Evolutionary conservation across 1,139 yeast genomes (phyloP), one percentile per base, ranked within the genome.

Genomic region (Kodamaea alishanica): DNA sequence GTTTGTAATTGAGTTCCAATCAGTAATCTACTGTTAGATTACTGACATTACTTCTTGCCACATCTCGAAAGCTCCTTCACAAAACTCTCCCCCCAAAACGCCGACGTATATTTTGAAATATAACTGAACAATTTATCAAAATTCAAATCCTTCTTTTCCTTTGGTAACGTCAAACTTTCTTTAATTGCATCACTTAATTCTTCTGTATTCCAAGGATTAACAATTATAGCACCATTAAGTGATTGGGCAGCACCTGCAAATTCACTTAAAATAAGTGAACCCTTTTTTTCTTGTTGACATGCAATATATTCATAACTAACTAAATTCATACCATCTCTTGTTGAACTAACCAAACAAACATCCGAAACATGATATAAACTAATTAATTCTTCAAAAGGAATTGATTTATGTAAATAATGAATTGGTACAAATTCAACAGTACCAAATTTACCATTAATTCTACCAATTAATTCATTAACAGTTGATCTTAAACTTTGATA

Each of bases 211-310:
- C 99, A 92, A 3, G 99, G 99, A 56, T 92, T 92, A 26, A 92
- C 96, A 45, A 92, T 81, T 20, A 92, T 62, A 1, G 96, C 89
- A 23, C 99, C 98, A 56, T 92, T 92, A 47, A 92, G 70, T 1
- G 95, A 84, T 64, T 92, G 99, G 0, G 98, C 97, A n/a, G 98
- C 98, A 34, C 99, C 99, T 0, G 98, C 95, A 66, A 92, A 92
- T 63, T 92, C 99, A 34, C 95, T 83, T 45, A 92, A 65, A 35
- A 92, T 84, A 50, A 92, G 71, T 3, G 88, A 80, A 6, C 99
- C 99, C 48, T 88, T 84, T 43, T 81, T 81, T 35, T 82, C 82
- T 50, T 85, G 79, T 61, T 92, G 99, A 57, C 97, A 90, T 1
- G 98, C 97, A 55, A 94, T 88, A 62, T 92, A 92, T 64, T 92